Evolutionary conservation across 495 filamentous ascomycete species (phyloP).

Genomic region (Glonium stellatum): DNA sequence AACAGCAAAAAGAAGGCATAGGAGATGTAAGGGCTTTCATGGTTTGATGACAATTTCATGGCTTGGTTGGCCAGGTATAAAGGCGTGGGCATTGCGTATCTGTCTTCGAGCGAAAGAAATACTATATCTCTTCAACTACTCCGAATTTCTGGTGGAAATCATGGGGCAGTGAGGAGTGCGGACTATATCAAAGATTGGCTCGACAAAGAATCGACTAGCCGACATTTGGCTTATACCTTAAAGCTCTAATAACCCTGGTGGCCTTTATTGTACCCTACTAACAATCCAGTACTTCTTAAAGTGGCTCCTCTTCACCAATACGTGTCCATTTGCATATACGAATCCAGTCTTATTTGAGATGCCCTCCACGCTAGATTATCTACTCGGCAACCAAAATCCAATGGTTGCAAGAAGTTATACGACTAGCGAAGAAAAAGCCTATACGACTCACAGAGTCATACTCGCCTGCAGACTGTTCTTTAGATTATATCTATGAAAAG

Average conservation of each 20-base stretch:
- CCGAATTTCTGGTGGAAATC: conserved; percentile 8
- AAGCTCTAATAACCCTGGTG: neutral
- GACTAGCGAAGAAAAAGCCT: conserved; percentile 59
- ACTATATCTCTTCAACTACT: conserved; percentile 20
- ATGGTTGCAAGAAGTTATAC: conserved; percentile 72
- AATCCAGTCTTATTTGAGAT: neutral
- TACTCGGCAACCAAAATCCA: conserved; percentile 54
- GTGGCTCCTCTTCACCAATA: no score
- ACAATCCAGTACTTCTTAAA: neutral
- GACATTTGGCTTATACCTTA: neutral
- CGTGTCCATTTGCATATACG: no score
- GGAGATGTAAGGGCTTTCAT: conserved; percentile 39
- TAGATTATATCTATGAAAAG: conserved; percentile 47
- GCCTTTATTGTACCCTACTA: neutral
- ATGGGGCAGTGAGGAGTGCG: conserved; percentile 19
- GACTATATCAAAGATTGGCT: conserved; percentile 13
- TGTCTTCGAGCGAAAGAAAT: conserved; percentile 29
- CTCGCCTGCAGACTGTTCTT: conserved; percentile 66
- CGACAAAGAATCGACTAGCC: conserved; percentile 19
- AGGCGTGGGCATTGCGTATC: conserved; percentile 22
- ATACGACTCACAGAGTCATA: conserved; percentile 26
- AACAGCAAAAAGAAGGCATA: conserved; percentile 37
- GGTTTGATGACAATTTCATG: conserved; percentile 32
- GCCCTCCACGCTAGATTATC: conserved; percentile 56
- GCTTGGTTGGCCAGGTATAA: conserved; percentile 25